phyloP scores from a whole-genome alignment of 1,284 basidiomycete species.

The Microbotryum violaceum region DNA sequence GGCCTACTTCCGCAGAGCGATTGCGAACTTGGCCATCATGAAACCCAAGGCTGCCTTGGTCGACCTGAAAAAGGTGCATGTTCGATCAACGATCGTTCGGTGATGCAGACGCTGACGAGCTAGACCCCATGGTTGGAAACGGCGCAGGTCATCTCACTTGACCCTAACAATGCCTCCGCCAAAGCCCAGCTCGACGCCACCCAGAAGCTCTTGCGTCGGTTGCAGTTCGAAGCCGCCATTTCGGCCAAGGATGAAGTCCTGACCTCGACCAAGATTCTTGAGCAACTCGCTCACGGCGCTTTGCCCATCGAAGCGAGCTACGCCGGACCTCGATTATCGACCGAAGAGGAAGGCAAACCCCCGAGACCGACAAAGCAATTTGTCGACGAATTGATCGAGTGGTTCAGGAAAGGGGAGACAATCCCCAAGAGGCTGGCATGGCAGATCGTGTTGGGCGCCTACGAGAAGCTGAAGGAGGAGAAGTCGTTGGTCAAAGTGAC shows the following conservation, averaged over 20 bases:
- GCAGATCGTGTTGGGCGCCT: slow-evolving; percentile 89
- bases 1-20: slow-evolving; percentile 61
- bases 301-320: slow-evolving; percentile 59
- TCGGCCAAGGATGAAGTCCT: slow-evolving; percentile 26
- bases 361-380: slow-evolving; percentile 61
- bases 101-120: no score
- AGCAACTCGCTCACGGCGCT: slow-evolving; percentile 67
- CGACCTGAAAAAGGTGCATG: slow-evolving; percentile 66
- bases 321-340: slow-evolving; percentile 54
- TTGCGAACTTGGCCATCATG: slow-evolving; percentile 82
- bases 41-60: slow-evolving; percentile 72
- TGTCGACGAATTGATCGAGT: slow-evolving; percentile 75
- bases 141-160: slow-evolving; percentile 59
- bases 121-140: not conserved
- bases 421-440: slow-evolving; percentile 73
- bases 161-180: slow-evolving; percentile 77
- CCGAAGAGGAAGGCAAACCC: slow-evolving; percentile 44
- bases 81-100: not conserved
- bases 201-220: slow-evolving; percentile 70
- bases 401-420: slow-evolving; percentile 85
- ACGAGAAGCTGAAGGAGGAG: slow-evolving; percentile 66
- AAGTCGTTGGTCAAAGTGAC: slow-evolving; percentile 72
- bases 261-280: slow-evolving; percentile 46
- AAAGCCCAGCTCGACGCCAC: slow-evolving; percentile 76
- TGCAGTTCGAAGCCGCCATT: slow-evolving; percentile 39